phyloP scores from a whole-genome alignment of 495 filamentous ascomycete genomes.

The Lasiosphaeria miniovina region DNA sequence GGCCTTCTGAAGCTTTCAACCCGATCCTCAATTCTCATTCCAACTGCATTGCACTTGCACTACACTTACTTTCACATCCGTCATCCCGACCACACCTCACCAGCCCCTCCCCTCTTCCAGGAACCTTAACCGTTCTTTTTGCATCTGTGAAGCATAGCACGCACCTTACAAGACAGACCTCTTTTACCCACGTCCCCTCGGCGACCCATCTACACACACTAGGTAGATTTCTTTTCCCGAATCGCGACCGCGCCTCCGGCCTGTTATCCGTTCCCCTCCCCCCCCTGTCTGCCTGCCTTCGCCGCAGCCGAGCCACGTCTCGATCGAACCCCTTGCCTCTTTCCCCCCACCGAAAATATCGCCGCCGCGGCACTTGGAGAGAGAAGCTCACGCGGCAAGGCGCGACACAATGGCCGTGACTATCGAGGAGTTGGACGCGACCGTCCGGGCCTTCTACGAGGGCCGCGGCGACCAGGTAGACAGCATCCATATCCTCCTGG shows the following conservation, averaged over 20 bases:
- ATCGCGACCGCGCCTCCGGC: constrained; percentile 3
- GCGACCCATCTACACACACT: too few relatives aligned
- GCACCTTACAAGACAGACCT: not conserved
- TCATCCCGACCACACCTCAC: constrained; percentile 20
- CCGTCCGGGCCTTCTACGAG: constrained; percentile 95
- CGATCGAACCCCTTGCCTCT: not conserved
- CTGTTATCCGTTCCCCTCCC: not conserved
- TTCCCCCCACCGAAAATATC: not conserved
- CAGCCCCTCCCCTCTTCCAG: not conserved
- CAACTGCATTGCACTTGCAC: too few relatives aligned
- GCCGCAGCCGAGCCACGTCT: not conserved
- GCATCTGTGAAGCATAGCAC: not conserved
- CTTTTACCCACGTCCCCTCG: too few relatives aligned
- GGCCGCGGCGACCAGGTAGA: constrained; percentile 84
- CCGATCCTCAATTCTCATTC: constrained; percentile 35
- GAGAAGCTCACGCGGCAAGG: constrained; percentile 11
- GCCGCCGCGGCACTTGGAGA: not conserved
- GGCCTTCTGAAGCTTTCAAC: constrained; percentile 37
- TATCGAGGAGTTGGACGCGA: constrained; percentile 91
- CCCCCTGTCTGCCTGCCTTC: not conserved
- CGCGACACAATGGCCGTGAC: constrained; percentile 52
- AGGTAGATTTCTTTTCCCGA: not conserved
- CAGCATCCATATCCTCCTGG: constrained; percentile 1
- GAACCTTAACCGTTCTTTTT: constrained; percentile 19
- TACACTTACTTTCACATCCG: constrained; percentile 7